Evolutionary conservation across 1,284 basidiomycete genomes (phyloP), one percentile per base, ranked within the genome.

Genomic region (Boletus semigastroideus): DNA sequence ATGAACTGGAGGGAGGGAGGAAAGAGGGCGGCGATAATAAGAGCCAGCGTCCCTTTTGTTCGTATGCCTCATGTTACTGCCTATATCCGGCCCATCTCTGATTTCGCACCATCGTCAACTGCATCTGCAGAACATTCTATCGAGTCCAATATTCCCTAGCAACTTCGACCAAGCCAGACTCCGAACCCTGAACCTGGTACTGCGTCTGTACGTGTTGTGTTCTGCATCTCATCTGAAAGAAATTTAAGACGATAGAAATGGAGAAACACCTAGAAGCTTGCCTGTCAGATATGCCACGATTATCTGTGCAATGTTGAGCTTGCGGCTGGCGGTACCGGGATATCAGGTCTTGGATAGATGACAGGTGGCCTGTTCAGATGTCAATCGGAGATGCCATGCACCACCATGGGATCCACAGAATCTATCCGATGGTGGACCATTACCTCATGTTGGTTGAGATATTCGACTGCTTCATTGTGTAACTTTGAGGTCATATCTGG

Each of bases 51-150:
- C 52, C 58, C 30, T 65, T 70, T 69, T 68, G 59, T 63, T 56
- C 55, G 44, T 52, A 5, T 50, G 65, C 65, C 68, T 66, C 68
- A 53, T 69, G 68, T 33, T 51, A 48, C 52, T 49, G 20, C 19
- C 67, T 36, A 71, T 70, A 71, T 71, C 65, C 48, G 67, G 68
- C 48, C 54, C 55, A 69, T 67, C 62, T 53, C 63, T 45, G 63
- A 55, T 51, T 53, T 54, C 42, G 19, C 51, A 57, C 48, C 33
- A 33, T 33, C 33, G 14, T 12, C 14, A 16, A 5, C 25, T 7
- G 22, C 22, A 25, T 25, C 25, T 25, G 31, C 14, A 33, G 16
- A 16, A 33, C 14, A 33, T 33, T 33, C 33, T 33, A 33, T 33
- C 14, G n/a, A n/a, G 37, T 14, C 42, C 30, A n/a, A 13, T 33